A percentile compares a stretch with the other conserved stretches of the same genome.
Conservation (phyloP, 192 early-diverging fungal species). For the Rhizoclosmatium sp. region DNA sequence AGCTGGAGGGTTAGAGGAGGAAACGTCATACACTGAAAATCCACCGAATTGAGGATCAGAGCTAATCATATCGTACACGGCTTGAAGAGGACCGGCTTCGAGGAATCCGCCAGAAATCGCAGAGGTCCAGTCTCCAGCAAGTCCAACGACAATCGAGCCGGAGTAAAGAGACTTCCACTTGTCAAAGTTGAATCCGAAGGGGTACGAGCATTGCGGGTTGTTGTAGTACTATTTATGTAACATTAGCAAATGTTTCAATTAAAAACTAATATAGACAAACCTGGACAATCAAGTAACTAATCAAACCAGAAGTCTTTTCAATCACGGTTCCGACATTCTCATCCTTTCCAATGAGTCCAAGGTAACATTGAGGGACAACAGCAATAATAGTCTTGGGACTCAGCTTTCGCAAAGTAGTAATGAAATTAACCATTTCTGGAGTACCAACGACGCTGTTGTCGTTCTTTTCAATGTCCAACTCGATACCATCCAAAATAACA, state of each 20-base stretch:
- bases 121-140: slow-evolving; percentile 37
- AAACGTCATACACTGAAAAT: slow-evolving; percentile 30
- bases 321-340: slow-evolving; percentile 28
- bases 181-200: slow-evolving; percentile 29
- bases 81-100: slow-evolving; percentile 32
- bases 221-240: background rate
- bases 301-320: background rate
- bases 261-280: background rate
- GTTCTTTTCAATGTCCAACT: slow-evolving; percentile 33
- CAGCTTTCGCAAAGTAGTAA: slow-evolving; percentile 19
- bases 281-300: slow-evolving; percentile 29
- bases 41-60: slow-evolving; percentile 22
- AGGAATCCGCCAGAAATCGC: slow-evolving; percentile 30
- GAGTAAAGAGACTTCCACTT: slow-evolving; percentile 16
- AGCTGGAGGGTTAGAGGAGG: slow-evolving; percentile 28
- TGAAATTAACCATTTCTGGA: slow-evolving; percentile 31
- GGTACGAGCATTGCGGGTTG: slow-evolving; percentile 23
- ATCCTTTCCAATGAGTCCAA: slow-evolving; percentile 27
- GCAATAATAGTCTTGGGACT: slow-evolving; percentile 27
- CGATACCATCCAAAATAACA: slow-evolving; percentile 34
- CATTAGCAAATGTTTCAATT: background rate
- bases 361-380: slow-evolving; percentile 33
- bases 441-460: background rate
- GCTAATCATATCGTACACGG: slow-evolving; percentile 8
- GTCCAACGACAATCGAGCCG: slow-evolving; percentile 22